Conservation (phyloP, 1,284 basidiomycete genomes). For the Xerocomus nothofagi region DNA sequence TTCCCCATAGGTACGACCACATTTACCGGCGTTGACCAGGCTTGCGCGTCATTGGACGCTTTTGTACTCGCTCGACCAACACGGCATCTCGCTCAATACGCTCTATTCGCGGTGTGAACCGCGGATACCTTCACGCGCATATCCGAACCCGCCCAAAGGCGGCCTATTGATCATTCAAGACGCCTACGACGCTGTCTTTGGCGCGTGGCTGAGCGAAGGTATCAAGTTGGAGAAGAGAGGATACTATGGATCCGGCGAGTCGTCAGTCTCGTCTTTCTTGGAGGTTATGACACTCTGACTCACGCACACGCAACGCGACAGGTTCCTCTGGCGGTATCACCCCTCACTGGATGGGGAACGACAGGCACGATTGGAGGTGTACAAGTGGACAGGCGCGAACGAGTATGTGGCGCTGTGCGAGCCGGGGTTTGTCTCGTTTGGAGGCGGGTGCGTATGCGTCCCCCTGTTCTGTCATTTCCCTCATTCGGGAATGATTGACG, state of each 20-base stretch:
- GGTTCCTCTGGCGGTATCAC: conserved; percentile 75
- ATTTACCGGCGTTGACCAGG: conserved; percentile 79
- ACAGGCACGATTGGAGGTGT: conserved; percentile 54
- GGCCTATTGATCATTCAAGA: conserved; percentile 64
- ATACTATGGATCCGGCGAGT: conserved; percentile 86
- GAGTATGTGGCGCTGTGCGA: conserved; percentile 91
- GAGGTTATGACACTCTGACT: neutral
- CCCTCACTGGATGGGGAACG: conserved; percentile 2
- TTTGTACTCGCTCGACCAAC: conserved; percentile 92
- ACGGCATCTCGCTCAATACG: conserved; percentile 90
- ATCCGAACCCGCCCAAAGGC: conserved; percentile 36
- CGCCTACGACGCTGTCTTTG: conserved; percentile 64
- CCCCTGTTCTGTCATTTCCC: too few relatives aligned
- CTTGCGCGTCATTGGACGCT: conserved; percentile 83
- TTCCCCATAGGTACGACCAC: conserved; percentile 57
- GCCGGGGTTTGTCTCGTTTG: conserved; percentile 77
- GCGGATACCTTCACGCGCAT: conserved; percentile 24
- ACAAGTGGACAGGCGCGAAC: conserved; percentile 88
- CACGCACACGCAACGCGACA: conserved; percentile 29
- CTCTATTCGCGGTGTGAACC: conserved; percentile 71
- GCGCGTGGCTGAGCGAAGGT: conserved; percentile 79
- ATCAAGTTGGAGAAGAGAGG: conserved; percentile 54
- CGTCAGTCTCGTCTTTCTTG: conserved; percentile 50
- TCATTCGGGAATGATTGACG: neutral
- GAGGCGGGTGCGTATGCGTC: conserved; percentile 72